Conservation (phyloP, 2,329 filamentous ascomycete species). For the Parascedosporium putredinis region DNA sequence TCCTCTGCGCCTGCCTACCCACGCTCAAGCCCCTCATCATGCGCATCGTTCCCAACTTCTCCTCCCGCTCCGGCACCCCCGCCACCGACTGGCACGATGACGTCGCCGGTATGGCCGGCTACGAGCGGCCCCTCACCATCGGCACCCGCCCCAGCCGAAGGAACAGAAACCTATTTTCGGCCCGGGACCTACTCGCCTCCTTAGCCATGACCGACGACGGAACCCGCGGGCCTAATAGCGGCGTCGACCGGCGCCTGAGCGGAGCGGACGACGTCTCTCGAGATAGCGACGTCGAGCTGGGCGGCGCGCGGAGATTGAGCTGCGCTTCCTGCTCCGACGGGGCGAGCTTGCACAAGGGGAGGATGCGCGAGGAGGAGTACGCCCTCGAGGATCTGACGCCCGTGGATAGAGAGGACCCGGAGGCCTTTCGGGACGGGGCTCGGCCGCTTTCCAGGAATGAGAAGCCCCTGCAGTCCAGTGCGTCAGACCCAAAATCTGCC, state of each 20-base stretch:
- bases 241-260: too few species aligned
- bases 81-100: slow-evolving; percentile 9
- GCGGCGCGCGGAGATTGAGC: slow-evolving; percentile 6
- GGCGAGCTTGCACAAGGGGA: background rate
- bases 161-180: background rate
- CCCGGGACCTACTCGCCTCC: background rate
- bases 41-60: slow-evolving; percentile 19
- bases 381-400: slow-evolving; percentile 7
- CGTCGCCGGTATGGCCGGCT: slow-evolving; percentile 2
- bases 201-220: background rate
- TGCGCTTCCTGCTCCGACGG: slow-evolving; percentile 2
- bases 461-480: background rate
- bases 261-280: background rate
- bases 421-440: background rate
- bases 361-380: slow-evolving; percentile 4
- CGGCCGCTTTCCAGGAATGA: background rate
- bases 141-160: slow-evolving; percentile 11
- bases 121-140: slow-evolving; percentile 14
- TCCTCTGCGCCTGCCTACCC: slow-evolving; percentile 25
- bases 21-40: slow-evolving; percentile 28
- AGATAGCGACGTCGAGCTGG: background rate
- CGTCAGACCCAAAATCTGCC: background rate
- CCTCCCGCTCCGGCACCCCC: slow-evolving; percentile 6
- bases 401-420: background rate
- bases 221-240: too few species aligned